Conservation (phyloP, 2,329 filamentous ascomycete genomes). For the Cordyceps fumosorosea region DNA sequence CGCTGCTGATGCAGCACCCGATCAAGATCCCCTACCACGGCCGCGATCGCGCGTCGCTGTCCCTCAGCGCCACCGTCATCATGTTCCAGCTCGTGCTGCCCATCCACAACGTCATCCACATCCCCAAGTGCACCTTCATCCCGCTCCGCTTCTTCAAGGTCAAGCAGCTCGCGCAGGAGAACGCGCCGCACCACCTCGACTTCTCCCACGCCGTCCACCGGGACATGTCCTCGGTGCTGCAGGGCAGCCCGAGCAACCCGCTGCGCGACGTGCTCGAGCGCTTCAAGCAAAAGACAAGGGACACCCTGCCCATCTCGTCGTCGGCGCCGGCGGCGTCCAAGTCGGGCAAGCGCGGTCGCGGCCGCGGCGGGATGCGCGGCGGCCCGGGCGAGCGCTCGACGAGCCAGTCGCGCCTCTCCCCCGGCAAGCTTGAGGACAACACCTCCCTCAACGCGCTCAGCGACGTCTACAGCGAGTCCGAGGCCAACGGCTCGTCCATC, state of each 20-base stretch:
- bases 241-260: slow-evolving; percentile 16
- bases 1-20: slow-evolving; percentile 36
- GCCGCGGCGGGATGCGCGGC: not conserved
- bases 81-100: slow-evolving; percentile 56
- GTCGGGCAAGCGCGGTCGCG: not conserved
- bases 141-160: slow-evolving; percentile 60
- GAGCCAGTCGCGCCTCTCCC: slow-evolving; percentile 18
- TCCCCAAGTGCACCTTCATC: slow-evolving; percentile 49
- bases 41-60: slow-evolving; percentile 15
- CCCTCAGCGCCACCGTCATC: slow-evolving; percentile 30
- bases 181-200: slow-evolving; percentile 46
- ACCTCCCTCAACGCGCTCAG: not conserved
- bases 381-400: not conserved
- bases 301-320: not conserved
- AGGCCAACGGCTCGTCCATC: slow-evolving; percentile 3
- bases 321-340: not conserved
- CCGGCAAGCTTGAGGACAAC: slow-evolving; percentile 14
- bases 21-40: slow-evolving; percentile 35
- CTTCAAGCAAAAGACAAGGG: not conserved
- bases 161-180: slow-evolving; percentile 56
- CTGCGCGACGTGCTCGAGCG: not conserved
- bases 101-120: slow-evolving; percentile 48
- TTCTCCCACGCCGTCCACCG: slow-evolving; percentile 56
- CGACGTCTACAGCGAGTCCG: slow-evolving; percentile 2
- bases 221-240: slow-evolving; percentile 49